Evolutionary conservation across 108 stramenopile genomes (phyloP).

Genomic region (Cylindrotheca fusiformis): DNA sequence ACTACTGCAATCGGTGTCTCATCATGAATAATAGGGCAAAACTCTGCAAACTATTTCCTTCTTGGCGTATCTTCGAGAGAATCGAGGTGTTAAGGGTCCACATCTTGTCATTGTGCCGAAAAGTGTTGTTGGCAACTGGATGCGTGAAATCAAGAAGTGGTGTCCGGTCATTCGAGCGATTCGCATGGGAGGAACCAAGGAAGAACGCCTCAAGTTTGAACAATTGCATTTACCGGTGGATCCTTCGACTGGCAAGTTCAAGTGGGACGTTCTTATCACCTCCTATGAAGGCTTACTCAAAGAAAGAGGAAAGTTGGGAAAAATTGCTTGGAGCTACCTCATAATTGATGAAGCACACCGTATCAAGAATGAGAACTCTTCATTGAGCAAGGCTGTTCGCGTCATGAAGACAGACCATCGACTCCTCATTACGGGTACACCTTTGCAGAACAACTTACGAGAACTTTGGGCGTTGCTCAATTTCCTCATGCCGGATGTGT

Average conservation of each 20-base stretch:
- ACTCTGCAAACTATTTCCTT: constrained; percentile 95
- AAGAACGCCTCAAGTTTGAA: constrained; percentile 76
- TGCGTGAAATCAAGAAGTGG: constrained; percentile 93
- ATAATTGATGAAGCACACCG: constrained; percentile 96
- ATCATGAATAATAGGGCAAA: constrained; percentile 47
- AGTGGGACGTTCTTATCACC: constrained; percentile 95
- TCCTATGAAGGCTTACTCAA: constrained; percentile 95
- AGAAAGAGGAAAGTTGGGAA: constrained; percentile 75
- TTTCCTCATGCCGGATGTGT: constrained; percentile 93
- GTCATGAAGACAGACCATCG: constrained; percentile 81
- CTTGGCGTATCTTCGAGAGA: constrained; percentile 90
- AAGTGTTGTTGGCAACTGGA: constrained; percentile 96
- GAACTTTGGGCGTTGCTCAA: constrained; percentile 97
- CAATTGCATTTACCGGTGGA: constrained; percentile 51
- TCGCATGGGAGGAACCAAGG: constrained; percentile 92
- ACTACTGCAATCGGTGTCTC: neutral
- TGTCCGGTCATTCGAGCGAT: constrained; percentile 88
- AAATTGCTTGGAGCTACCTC: constrained; percentile 82
- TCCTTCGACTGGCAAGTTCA: constrained; percentile 49
- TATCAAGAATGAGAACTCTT: constrained; percentile 97
- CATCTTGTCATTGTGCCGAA: constrained; percentile 98
- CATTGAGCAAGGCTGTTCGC: constrained; percentile 77
- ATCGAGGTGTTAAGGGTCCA: constrained; percentile 87
- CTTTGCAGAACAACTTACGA: constrained; percentile 74
- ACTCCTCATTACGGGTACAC: constrained; percentile 93